These are phyloP conservation scores for Suillus ampliporus DNA, from an alignment of 768 basidiomycete genomes.

Conservation along the genomic window DNA sequence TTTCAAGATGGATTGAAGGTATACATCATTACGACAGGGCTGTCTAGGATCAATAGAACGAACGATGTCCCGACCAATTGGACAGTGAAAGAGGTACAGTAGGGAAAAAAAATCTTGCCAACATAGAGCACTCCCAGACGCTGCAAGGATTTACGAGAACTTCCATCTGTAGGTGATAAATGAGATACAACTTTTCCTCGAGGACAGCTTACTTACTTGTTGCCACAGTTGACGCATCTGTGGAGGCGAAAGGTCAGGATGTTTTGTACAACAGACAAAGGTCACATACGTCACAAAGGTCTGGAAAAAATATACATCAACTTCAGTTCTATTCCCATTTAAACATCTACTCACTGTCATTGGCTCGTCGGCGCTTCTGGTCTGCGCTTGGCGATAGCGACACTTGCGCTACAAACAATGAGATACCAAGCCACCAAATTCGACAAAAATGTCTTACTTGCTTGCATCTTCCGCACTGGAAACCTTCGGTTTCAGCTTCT, in stretches of 20 bases:
- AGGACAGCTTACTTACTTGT: conserved; percentile 45
- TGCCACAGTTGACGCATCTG: conserved; percentile 72
- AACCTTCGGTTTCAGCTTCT: conserved; percentile 95
- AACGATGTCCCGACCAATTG: conserved; percentile 8
- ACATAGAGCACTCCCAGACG: not conserved
- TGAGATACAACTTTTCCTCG: not conserved
- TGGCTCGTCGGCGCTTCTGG: conserved; percentile 96
- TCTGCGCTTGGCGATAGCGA: conserved; percentile 95
- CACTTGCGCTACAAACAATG: conserved; percentile 67
- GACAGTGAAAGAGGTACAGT: conserved; percentile 16
- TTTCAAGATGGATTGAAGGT: conserved; percentile 20
- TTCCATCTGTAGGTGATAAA: conserved; percentile 55
- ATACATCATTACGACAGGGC: conserved; percentile 25
- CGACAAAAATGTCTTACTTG: conserved; percentile 53
- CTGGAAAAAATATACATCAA: conserved; percentile 39
- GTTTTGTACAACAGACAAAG: conserved; percentile 6
- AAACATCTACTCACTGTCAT: conserved; percentile 77
- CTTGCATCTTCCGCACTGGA: conserved; percentile 96
- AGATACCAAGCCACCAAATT: not conserved
- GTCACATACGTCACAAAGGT: conserved; percentile 84
- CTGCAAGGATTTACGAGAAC: conserved; percentile 51
- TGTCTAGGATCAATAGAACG: conserved; percentile 1
- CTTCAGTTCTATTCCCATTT: not conserved
- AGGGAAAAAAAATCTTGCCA: conserved; percentile 12
- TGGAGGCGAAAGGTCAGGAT: conserved; percentile 11